Evolutionary conservation across 257 asterid species (phyloP).

Genomic region (Fraxinus excelsior): DNA sequence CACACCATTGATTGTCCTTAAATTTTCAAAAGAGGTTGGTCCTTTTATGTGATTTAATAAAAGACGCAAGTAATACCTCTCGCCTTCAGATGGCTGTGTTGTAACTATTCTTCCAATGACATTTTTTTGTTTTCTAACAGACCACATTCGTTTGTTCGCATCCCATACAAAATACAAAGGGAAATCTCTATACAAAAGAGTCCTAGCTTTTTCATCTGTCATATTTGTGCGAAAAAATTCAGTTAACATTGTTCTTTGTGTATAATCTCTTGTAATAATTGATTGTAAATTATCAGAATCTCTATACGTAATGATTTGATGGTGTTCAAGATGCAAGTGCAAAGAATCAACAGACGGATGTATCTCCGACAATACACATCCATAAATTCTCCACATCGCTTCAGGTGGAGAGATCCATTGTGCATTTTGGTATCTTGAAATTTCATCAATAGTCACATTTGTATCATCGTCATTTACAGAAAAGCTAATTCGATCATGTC

Average conservation of each 20-base stretch:
- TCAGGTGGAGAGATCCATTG: too few species aligned
- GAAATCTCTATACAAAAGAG: neutral
- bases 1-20: neutral
- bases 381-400: too few species aligned
- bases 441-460: too few species aligned
- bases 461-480: too few species aligned
- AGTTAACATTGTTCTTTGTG: neutral
- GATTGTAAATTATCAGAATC: neutral
- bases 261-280: too few species aligned
- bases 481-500: too few species aligned
- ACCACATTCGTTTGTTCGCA: neutral
- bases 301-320: neutral
- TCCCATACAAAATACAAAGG: neutral
- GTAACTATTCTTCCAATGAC: neutral
- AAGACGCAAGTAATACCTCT: neutral
- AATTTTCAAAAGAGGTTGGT: too few species aligned
- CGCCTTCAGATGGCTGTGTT: neutral
- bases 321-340: neutral
- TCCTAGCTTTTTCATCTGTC: neutral
- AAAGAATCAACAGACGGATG: too few species aligned
- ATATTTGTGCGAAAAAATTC: too few species aligned
- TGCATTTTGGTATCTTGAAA: too few species aligned
- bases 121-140: neutral
- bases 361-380: too few species aligned
- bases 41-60: too few species aligned